Evolutionary conservation across 192 early-diverging fungal genomes (phyloP), one percentile per base, ranked within the genome.

Genomic region (Rhizophagus sp.): DNA sequence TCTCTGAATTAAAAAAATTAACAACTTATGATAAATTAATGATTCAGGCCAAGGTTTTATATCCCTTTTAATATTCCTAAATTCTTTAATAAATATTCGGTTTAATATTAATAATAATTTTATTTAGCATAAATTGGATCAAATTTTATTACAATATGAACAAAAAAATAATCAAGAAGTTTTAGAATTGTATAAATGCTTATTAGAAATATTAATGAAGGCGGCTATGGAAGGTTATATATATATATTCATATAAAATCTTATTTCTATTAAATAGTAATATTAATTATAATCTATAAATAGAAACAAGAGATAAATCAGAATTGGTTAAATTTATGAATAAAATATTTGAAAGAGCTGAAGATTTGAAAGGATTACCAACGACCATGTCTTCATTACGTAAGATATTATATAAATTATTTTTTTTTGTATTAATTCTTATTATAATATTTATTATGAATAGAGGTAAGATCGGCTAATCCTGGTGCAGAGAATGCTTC

Each of bases 121-220:
- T 7, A 22, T 57, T 57, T 57, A 57, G 52, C 17, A 15, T 57
- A 57, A 22, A 57, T 57, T 22, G 52, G 19, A 57, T 57, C 52
- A 57, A 57, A 5, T 17, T 57, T 19, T 1, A 22, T 57, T 57
- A 57, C 52, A 57, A 22, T 17, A 57, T 57, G 19, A 19, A 57
- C 52, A 22, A 57, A 57, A 19, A 57, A 22, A 57, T 57, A 57
- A 57, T 57, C 52, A 57, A 57, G 78, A 85, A n/a, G 88, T 88
- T 57, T 73, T 90, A 34, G 84, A 88, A 22, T 84, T 87, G 52
- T 90, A 86, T 39, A 83, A 81, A 22, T 84, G 88, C 36, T 86
- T 85, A 57, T 88, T 87, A 19, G 85, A 85, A 75, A 76, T 80
- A 3, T 90, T 82, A 68, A 70, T 83, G 39, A 83, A 84, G 33